phyloP scores from a whole-genome alignment of 2,329 filamentous ascomycete genomes.

The Trichoderma sp. region DNA sequence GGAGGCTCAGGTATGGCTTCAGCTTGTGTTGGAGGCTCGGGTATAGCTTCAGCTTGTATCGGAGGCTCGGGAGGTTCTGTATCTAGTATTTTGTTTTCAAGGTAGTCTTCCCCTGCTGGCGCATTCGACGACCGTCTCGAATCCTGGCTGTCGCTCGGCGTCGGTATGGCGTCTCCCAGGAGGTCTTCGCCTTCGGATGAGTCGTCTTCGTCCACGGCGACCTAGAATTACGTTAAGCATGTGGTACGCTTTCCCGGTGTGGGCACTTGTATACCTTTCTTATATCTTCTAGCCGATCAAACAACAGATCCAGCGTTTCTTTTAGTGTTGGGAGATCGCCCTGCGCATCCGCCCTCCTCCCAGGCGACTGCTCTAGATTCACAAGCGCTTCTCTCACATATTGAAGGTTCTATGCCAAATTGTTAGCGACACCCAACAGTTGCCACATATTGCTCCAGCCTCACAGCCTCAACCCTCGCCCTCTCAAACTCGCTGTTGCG shows the following conservation, averaged over 20 bases:
- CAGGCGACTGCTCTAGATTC: conserved; percentile 65
- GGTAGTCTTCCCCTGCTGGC: conserved; percentile 23
- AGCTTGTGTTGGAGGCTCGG: conserved; percentile 20
- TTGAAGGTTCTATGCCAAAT: conserved; percentile 59
- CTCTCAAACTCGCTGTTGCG: conserved; percentile 64
- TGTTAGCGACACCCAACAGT: background rate
- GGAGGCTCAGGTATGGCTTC: conserved; percentile 20
- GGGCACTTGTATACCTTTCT: conserved; percentile 48
- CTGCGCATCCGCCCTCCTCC: conserved; percentile 59
- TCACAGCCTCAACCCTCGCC: conserved; percentile 39
- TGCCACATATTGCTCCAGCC: conserved; percentile 32
- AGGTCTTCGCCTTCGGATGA: conserved; percentile 57
- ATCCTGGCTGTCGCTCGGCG: conserved; percentile 52
- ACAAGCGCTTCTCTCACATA: conserved; percentile 67
- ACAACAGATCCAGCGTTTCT: conserved; percentile 62
- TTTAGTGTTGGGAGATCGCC: conserved; percentile 62
- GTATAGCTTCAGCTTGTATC: conserved; percentile 20
- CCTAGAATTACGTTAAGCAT: conserved; percentile 26
- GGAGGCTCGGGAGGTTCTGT: conserved; percentile 47
- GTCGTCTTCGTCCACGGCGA: conserved; percentile 37
- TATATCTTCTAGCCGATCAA: conserved; percentile 65
- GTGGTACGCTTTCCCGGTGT: too few relatives aligned
- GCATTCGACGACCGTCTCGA: conserved; percentile 34
- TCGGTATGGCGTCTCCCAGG: conserved; percentile 52
- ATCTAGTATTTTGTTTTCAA: conserved; percentile 33